Evolutionary conservation across 192 early-diverging fungal species (phyloP).

Genomic region (Phycomyces nitens): DNA sequence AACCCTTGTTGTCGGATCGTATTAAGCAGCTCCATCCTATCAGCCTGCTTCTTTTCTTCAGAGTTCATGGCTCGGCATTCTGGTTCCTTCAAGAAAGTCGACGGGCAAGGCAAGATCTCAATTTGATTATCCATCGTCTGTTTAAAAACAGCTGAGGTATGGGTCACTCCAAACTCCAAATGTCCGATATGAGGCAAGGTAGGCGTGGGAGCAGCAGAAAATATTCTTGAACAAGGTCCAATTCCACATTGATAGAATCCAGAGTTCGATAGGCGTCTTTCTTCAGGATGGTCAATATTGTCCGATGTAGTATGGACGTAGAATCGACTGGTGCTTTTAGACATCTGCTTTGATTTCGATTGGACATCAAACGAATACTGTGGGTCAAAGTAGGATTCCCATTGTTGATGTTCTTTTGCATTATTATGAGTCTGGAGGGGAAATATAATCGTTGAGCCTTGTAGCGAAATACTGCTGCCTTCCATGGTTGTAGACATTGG

Average conservation of each 20-base stretch:
- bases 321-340: background rate
- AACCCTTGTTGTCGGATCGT: conserved; percentile 5
- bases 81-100: background rate
- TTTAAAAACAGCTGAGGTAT: background rate
- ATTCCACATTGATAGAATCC: background rate
- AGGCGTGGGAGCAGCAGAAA: conserved; percentile 1
- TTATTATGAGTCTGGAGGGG: background rate
- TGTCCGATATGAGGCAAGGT: conserved; percentile 8
- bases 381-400: conserved; percentile 22
- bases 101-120: background rate
- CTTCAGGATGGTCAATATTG: background rate
- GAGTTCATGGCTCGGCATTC: conserved; percentile 4
- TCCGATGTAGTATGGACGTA: background rate
- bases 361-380: conserved; percentile 18
- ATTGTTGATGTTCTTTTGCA: conserved; percentile 18
- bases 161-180: background rate
- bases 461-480: background rate
- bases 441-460: background rate
- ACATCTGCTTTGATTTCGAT: background rate
- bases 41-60: conserved; percentile 6
- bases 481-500: no score
- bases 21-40: conserved; percentile 18
- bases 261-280: no score
- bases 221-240: background rate
- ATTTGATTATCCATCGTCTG: background rate